Evolutionary conservation across 371 early-diverging fungal species (phyloP), one percentile per base, ranked within the genome.

Genomic region (Mortierella sp.): DNA sequence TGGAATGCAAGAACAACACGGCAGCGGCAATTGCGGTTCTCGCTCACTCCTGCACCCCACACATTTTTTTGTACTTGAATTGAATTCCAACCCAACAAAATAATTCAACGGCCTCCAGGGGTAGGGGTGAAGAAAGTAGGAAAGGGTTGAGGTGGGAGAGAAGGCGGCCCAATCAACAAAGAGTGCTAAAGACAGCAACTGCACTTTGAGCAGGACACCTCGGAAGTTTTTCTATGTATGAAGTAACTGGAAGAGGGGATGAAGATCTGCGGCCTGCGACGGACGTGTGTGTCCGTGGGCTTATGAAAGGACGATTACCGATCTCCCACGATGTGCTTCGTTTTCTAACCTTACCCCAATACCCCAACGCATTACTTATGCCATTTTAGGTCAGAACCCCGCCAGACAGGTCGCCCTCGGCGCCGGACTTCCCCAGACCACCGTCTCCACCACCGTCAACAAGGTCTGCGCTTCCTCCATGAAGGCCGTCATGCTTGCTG

Each of bases 391-490:
- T 41, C 99, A 98, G 89, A 96, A 97, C 92, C 99, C 99, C 70
- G 98, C 99, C 70, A 96, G 98, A 72, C 98, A 99, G 90, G 99
- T 95, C 65, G 97, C 98, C 41, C 88, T 99, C 56, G 95, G 95
- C 60, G 97, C 99, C 54, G 99, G 99, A 41, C 89, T 93, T 16
- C 91, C 94, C 49, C 90, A 94, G 75, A 89, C 91, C 18, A 94
- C 95, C 16, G 90, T 96, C 74, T 93, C 95, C 78, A 99, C 98
- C 46, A 98, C 97, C 44, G 93, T 99, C 80, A 99, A 99, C 94
- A 99, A 99, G 92, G 99, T 99, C 58, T 99, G 99, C 89, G 99
- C 98, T 48, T 96, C 96, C 44, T 98, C 97, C 51, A 94, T 98
- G 96, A 99, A 99, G 91, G 93, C 99, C 55, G 93, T 97, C 71